Conservation (phyloP, 1,284 basidiomycete genomes). For the Pascua sp. region DNA sequence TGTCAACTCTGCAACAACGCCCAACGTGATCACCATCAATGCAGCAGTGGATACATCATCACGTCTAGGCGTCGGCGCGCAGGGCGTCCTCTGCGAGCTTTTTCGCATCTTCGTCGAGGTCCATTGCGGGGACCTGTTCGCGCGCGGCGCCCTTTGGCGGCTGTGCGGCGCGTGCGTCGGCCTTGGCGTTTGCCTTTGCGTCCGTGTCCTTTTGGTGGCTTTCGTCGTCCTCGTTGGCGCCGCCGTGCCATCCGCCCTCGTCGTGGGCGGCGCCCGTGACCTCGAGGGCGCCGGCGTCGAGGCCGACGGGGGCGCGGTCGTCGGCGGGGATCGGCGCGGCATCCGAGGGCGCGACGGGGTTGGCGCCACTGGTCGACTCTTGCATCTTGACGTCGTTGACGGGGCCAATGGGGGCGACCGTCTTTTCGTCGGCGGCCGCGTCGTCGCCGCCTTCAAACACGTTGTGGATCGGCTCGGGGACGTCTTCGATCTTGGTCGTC, state of each 20-base stretch:
- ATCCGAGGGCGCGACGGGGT: conserved; percentile 3
- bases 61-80: not conserved
- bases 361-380: conserved; percentile 28
- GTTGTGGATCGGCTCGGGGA: conserved; percentile 47
- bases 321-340: conserved; percentile 29
- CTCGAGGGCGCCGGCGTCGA: conserved; percentile 45
- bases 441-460: conserved; percentile 41
- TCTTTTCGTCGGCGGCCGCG: conserved; percentile 43
- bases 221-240: conserved; percentile 41
- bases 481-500: conserved; percentile 36
- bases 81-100: conserved; percentile 35
- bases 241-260: conserved; percentile 49
- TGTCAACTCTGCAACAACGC: too few species aligned
- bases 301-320: conserved; percentile 45
- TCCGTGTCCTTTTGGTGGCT: conserved; percentile 3
- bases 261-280: conserved; percentile 38
- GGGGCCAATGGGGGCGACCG: conserved; percentile 38
- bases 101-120: conserved; percentile 37
- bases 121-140: conserved; percentile 30
- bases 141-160: conserved; percentile 24
- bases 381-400: conserved; percentile 40
- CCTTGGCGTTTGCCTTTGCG: conserved; percentile 2
- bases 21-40: not conserved
- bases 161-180: not conserved
- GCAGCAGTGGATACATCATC: not conserved